phyloP scores from a whole-genome alignment of 805 yeast species.

The Tanozyma kutaoensis region DNA sequence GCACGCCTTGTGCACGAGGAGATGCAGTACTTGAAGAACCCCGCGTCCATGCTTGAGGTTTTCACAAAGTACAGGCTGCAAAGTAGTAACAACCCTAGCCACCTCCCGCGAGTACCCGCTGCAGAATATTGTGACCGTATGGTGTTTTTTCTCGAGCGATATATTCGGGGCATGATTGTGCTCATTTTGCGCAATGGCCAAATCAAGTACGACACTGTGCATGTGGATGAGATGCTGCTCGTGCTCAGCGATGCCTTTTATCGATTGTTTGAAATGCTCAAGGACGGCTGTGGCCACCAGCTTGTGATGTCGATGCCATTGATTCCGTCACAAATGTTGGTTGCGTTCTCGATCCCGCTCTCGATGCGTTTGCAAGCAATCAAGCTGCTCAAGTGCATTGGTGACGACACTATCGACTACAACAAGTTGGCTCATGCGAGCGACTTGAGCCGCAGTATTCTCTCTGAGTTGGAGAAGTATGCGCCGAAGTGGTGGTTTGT shows the following conservation, averaged over 20 bases:
- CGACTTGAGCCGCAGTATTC: conserved; percentile 8
- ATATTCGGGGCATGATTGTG: conserved; percentile 4
- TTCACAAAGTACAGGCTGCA: conserved; percentile 1
- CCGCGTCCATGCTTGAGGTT: conserved; percentile 11
- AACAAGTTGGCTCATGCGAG: conserved; percentile 1
- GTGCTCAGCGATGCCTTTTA: conserved; percentile 3
- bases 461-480: conserved; percentile 10
- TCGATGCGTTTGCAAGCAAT: conserved; percentile 9
- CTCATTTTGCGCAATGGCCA: conserved; percentile 6
- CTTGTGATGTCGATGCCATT: conserved; percentile 5
- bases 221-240: conserved; percentile 3
- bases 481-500: conserved; percentile 13
- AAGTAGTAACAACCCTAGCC: too few relatives aligned
- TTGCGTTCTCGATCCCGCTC: conserved; percentile 10
- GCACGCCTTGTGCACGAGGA: conserved; percentile 12
- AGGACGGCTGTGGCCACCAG: conserved; percentile 5
- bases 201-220: conserved; percentile 2
- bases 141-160: conserved; percentile 4
- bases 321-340: conserved; percentile 7
- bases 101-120: conserved; percentile 3
- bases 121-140: conserved; percentile 4
- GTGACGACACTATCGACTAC: conserved; percentile 1
- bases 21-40: conserved; percentile 13
- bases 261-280: conserved; percentile 2
- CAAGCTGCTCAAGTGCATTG: conserved; percentile 1